Percentiles rank a stretch among this genome's conserved stretches.
Conservation (phyloP, 2,329 filamentous ascomycete species). For the Pyrenochaeta sp. region DNA sequence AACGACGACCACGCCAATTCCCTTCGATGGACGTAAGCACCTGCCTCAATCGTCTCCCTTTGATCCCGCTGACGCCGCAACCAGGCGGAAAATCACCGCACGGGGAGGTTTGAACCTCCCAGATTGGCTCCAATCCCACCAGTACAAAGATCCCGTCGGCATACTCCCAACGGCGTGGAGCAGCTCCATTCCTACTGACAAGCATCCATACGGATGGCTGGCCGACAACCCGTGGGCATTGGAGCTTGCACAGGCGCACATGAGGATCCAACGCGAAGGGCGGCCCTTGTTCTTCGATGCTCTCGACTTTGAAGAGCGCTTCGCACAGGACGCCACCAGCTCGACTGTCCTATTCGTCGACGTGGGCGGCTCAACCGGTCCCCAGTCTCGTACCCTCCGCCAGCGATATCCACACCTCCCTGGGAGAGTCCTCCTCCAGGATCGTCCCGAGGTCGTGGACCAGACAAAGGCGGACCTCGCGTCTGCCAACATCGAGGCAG, state of each 20-base stretch:
- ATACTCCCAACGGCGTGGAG: constrained; percentile 6
- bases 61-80: neutral
- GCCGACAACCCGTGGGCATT: constrained; percentile 5
- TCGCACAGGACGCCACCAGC: constrained; percentile 4
- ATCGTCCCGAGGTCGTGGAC: constrained; percentile 6
- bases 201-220: constrained; percentile 5
- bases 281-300: constrained; percentile 5
- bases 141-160: constrained; percentile 6
- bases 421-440: constrained; percentile 7
- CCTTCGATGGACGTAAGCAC: constrained; percentile 5
- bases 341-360: constrained; percentile 8
- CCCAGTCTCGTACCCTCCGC: neutral
- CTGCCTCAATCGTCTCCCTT: neutral
- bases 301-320: constrained; percentile 6
- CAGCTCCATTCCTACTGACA: neutral
- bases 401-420: constrained; percentile 3
- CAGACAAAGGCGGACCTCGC: constrained; percentile 20
- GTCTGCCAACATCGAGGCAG: neutral
- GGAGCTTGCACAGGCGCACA: constrained; percentile 7
- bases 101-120: constrained; percentile 2
- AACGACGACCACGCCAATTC: constrained; percentile 7
- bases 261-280: constrained; percentile 4
- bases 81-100: constrained; percentile 4
- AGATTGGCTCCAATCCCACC: neutral
- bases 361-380: constrained; percentile 4